phyloP scores from a whole-genome alignment of 768 basidiomycete genomes.

The Melanogaster broomeanus region DNA sequence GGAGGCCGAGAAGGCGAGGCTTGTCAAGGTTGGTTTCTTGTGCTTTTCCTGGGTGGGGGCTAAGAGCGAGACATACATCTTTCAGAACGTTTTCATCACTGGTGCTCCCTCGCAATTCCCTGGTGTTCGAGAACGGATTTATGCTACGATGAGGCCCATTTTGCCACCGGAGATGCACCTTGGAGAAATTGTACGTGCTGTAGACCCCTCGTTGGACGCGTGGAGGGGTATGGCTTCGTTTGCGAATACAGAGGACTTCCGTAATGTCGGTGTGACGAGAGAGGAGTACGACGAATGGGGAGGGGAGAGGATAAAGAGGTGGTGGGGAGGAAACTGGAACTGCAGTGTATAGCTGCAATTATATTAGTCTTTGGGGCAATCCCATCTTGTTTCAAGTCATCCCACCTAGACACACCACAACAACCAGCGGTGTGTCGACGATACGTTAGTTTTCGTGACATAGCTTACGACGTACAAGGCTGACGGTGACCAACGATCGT shows the following conservation, averaged over 20 bases:
- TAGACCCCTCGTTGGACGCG: constrained; percentile 71
- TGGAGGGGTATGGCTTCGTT: constrained; percentile 94
- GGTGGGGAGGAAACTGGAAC: constrained; percentile 95
- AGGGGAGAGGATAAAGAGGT: constrained; percentile 80
- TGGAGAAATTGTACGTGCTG: constrained; percentile 54
- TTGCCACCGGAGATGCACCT: constrained; percentile 83
- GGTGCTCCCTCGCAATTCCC: constrained; percentile 79
- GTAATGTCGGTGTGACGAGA: constrained; percentile 59
- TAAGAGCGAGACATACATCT: not conserved
- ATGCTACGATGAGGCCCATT: constrained; percentile 77
- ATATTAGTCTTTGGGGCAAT: not conserved
- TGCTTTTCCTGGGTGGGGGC: not conserved
- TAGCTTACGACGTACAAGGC: not conserved
- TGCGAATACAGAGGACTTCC: constrained; percentile 56
- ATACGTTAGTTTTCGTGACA: not conserved
- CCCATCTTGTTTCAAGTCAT: too few relatives aligned
- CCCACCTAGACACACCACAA: too few relatives aligned
- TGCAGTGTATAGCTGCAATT: constrained; percentile 8
- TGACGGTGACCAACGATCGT: not conserved
- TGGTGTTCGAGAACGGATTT: constrained; percentile 65
- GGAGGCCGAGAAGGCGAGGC: constrained; percentile 61
- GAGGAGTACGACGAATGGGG: constrained; percentile 92
- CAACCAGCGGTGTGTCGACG: too few relatives aligned
- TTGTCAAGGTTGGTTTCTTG: constrained; percentile 65
- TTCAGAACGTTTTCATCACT: constrained; percentile 86